Conservation (phyloP, 176 grass and related monocot species). For the Poa pratensis region DNA sequence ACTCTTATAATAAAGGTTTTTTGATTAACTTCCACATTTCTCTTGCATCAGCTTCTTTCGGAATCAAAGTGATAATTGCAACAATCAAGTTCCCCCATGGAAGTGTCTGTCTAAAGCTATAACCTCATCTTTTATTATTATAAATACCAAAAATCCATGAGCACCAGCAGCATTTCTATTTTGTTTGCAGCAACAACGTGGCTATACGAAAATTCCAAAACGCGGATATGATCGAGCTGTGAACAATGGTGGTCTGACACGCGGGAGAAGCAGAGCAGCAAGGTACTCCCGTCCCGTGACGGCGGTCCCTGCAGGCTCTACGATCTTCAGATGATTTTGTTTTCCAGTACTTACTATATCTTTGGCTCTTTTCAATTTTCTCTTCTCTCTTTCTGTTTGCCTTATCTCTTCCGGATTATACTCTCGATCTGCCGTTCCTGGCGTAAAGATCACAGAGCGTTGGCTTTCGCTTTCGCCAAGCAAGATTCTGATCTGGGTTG, state of each 20-base stretch:
- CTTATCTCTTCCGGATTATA: neutral
- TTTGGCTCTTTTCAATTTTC: neutral
- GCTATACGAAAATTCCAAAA: constrained; percentile 6
- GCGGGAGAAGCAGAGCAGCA: neutral
- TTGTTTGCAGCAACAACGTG: neutral
- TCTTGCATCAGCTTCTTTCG: too few species aligned
- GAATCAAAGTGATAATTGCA: too few species aligned
- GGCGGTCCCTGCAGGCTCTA: constrained; percentile 7
- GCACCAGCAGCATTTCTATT: too few species aligned
- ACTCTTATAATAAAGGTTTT: too few species aligned
- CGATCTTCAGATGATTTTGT: neutral
- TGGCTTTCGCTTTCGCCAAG: constrained; percentile 34
- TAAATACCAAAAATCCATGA: too few species aligned
- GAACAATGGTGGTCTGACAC: neutral
- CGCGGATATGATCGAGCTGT: neutral
- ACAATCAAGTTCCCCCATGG: too few species aligned
- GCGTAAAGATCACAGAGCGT: neutral
- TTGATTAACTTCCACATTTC: too few species aligned
- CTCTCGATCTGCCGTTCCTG: neutral
- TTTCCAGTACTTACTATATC: neutral
- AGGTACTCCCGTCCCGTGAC: neutral
- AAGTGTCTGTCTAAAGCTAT: too few species aligned
- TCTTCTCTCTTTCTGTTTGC: neutral
- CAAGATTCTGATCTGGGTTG: neutral
- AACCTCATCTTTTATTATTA: too few species aligned